Evolutionary conservation across 495 filamentous ascomycete species (phyloP).

Genomic region (Penicillium cosmopolitanum): DNA sequence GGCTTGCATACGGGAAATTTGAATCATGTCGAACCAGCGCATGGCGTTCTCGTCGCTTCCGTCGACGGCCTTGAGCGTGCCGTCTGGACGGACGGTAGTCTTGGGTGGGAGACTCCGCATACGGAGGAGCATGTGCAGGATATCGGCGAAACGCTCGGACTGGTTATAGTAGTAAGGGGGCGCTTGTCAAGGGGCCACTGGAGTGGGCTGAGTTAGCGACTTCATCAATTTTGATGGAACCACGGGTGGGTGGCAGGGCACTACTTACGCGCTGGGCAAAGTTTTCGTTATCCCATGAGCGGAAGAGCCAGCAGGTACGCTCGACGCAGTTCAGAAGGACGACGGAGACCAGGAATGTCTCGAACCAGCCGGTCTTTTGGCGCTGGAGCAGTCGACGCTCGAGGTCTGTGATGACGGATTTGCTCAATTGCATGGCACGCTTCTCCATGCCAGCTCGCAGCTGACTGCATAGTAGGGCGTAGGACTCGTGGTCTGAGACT

Average conservation of each 20-base stretch:
- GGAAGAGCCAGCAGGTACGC: slow-evolving; percentile 82
- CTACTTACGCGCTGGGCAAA: slow-evolving; percentile 43
- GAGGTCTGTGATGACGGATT: slow-evolving; percentile 71
- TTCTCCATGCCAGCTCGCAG: slow-evolving; percentile 76
- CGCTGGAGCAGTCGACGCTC: slow-evolving; percentile 74
- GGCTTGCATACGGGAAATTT: slow-evolving; percentile 59
- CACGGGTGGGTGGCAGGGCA: background rate
- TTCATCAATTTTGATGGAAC: too few species aligned
- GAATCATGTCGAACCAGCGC: slow-evolving; percentile 65
- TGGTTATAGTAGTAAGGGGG: slow-evolving; percentile 68
- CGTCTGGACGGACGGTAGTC: slow-evolving; percentile 52
- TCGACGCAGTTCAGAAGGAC: slow-evolving; percentile 80
- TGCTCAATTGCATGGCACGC: slow-evolving; percentile 66
- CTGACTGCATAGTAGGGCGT: slow-evolving; percentile 65
- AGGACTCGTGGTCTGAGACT: slow-evolving; percentile 48
- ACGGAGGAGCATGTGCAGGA: slow-evolving; percentile 72
- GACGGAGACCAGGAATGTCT: slow-evolving; percentile 73
- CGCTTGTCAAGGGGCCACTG: slow-evolving; percentile 75
- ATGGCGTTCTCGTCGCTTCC: slow-evolving; percentile 55
- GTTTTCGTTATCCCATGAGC: slow-evolving; percentile 68
- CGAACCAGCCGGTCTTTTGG: slow-evolving; percentile 70
- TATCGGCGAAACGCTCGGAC: slow-evolving; percentile 71
- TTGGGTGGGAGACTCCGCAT: slow-evolving; percentile 74
- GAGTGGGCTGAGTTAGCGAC: slow-evolving; percentile 1
- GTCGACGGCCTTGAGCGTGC: slow-evolving; percentile 55